Conservation (phyloP, 2,329 filamentous ascomycete species). For the Ophiostoma novo-ulmi region DNA sequence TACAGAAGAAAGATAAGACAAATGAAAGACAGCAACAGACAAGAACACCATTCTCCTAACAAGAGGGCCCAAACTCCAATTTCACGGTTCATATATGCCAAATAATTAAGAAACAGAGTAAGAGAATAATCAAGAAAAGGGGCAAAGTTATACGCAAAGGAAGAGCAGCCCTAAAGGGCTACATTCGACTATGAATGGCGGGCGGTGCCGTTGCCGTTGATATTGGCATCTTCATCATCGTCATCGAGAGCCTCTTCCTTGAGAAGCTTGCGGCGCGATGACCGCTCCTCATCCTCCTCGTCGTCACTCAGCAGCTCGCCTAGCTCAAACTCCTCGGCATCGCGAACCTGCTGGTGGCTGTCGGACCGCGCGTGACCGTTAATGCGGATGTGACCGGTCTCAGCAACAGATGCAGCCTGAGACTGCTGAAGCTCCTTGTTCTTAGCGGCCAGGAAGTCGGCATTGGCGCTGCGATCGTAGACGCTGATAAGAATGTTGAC, state of each 20-base stretch:
- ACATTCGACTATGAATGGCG: slow-evolving; percentile 17
- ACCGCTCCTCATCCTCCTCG: slow-evolving; percentile 59
- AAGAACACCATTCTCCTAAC: not conserved
- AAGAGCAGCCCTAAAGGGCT: not conserved
- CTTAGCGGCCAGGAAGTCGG: slow-evolving; percentile 28
- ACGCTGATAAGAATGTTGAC: slow-evolving; percentile 78
- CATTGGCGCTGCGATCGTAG: slow-evolving; percentile 61
- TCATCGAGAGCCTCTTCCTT: slow-evolving; percentile 30
- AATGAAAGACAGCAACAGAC: not conserved
- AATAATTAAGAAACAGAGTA: not conserved
- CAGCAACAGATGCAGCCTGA: not conserved
- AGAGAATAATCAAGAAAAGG: not conserved
- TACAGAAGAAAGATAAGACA: not conserved
- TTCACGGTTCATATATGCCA: not conserved
- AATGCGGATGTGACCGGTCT: slow-evolving; percentile 17
- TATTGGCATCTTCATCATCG: slow-evolving; percentile 29
- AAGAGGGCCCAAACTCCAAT: not conserved
- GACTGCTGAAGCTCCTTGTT: slow-evolving; percentile 18
- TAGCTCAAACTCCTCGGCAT: slow-evolving; percentile 90
- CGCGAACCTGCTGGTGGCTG: slow-evolving; percentile 58
- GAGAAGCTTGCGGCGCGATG: slow-evolving; percentile 32
- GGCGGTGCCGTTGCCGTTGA: slow-evolving; percentile 28
- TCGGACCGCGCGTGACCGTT: slow-evolving; percentile 40
- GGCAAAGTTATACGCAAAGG: not conserved
- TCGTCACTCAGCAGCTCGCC: slow-evolving; percentile 87